These are phyloP conservation scores for Fragaria nilgerrensis DNA, from an alignment of 306 rosid species.

Conservation along the genomic window DNA sequence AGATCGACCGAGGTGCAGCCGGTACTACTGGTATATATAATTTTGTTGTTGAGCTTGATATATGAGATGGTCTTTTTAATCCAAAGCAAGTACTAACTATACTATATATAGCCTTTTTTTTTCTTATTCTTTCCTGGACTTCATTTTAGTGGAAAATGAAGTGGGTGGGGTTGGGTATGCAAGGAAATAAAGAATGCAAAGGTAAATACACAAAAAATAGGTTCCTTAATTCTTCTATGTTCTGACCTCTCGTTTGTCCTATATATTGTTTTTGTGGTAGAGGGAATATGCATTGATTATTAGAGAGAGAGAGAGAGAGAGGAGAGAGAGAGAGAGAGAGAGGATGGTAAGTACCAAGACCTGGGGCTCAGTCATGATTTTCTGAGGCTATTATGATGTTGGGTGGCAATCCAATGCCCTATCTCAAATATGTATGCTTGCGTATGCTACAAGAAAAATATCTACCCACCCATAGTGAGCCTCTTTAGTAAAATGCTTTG, in stretches of 20 bases:
- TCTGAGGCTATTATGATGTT: conserved; percentile 9
- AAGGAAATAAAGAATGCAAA: conserved; percentile 8
- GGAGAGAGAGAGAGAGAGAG: background rate
- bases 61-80: background rate
- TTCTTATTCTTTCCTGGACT: background rate
- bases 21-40: conserved; percentile 27
- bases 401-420: conserved; percentile 3
- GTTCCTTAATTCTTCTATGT: conserved; percentile 18
- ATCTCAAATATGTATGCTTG: conserved; percentile 2
- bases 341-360: background rate
- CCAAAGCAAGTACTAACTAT: background rate
- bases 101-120: background rate
- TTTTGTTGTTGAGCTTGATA: background rate
- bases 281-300: conserved; percentile 67
- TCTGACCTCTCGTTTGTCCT: conserved; percentile 47
- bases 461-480: background rate
- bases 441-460: conserved; percentile 15
- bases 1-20: background rate
- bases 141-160: conserved; percentile 10
- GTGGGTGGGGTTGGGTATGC: conserved; percentile 25
- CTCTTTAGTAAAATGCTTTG: conserved; percentile 4
- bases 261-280: conserved; percentile 46
- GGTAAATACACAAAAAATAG: conserved; percentile 20
- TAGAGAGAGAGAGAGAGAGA: background rate
- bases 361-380: background rate